phyloP scores from a whole-genome alignment of 208 protist genomes.

The Phytomonas francai region DNA sequence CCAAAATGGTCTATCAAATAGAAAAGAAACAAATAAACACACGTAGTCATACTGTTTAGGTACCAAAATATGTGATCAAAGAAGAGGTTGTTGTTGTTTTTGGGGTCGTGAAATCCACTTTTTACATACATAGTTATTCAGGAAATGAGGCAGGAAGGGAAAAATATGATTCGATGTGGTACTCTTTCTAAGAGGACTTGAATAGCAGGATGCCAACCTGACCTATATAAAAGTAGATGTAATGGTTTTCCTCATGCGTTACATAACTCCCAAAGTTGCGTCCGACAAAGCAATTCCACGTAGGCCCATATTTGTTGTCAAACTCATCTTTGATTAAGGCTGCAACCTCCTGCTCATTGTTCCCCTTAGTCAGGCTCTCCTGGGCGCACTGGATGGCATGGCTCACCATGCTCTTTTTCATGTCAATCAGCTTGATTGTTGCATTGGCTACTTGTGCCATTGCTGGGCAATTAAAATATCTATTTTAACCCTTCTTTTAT shows the following conservation, averaged over 20 bases:
- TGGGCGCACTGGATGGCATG: constrained; percentile 97
- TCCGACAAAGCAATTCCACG: constrained; percentile 99
- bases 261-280: constrained; percentile 99
- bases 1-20: constrained; percentile 2
- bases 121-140: neutral
- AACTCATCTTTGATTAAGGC: constrained; percentile 99
- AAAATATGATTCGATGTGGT: neutral
- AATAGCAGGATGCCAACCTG: constrained; percentile 99
- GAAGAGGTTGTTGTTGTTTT: neutral
- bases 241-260: constrained; percentile 98
- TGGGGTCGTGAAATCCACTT: neutral
- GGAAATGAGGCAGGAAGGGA: neutral
- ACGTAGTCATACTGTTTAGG: neutral
- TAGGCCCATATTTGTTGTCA: constrained; percentile 97
- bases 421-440: constrained; percentile 91
- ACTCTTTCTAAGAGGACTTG: constrained; percentile 53
- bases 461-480: neutral
- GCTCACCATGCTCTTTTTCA: constrained; percentile 95
- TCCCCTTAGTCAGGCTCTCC: constrained; percentile 96
- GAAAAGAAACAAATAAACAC: constrained; percentile 8
- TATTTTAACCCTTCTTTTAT: constrained; percentile 9
- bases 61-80: neutral
- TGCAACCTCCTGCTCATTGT: constrained; percentile 99
- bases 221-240: constrained; percentile 99
- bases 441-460: constrained; percentile 78